Base-by-base conservation (phyloP, 371 early-diverging fungal species). In the Apophysomyces sp. region DNA sequence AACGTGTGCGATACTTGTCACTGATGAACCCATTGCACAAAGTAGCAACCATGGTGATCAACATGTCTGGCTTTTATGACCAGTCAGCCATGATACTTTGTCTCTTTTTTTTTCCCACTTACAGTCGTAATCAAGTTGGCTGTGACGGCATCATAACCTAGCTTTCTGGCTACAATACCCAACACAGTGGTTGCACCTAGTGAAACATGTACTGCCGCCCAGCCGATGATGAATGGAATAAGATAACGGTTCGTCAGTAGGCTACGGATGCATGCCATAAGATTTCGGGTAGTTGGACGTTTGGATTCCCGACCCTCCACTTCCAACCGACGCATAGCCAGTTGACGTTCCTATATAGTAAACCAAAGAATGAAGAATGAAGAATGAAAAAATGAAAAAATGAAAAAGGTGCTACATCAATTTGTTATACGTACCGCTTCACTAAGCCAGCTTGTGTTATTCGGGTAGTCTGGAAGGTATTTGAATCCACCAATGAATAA, bases 141-240 rank as follows among this genome's bases (percentile, higher is more conserved):
- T n/a, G 78, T 70, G 18, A 81, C 65, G n/a, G 82, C 72, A 57
- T 77, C 82, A 61, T 66, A 81, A 0, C 77, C 82, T 2, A 75
- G 4, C 54, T 78, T 78, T 36, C 70, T 81, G 11, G 76, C 67
- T 1, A 78, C 74, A 29, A 81, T 77, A 4, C 82, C 82, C 27
- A 81, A 41, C 0, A 76, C 75, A 40, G 68, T 72, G 9, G 65
- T 11, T 3, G 77, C 75, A 5, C 79, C 79, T 44, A 73, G 34
- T 0, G 77, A 63, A 8, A 72, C 41, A 60, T 78, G 77, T 11
- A 76, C 11, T 0, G 66, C 55, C 2, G 78, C 68, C 82, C 82
- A 81, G 12, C 75, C 66, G 18, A 72, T 24, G 8, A 72, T 62
- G 62, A 81, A 77, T 0, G 66, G 62, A 56, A 73, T 77, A 3